Evolutionary conservation across 495 filamentous ascomycete species (phyloP), one percentile per base, ranked within the genome.

Genomic region (Corynascus novoguineensis): DNA sequence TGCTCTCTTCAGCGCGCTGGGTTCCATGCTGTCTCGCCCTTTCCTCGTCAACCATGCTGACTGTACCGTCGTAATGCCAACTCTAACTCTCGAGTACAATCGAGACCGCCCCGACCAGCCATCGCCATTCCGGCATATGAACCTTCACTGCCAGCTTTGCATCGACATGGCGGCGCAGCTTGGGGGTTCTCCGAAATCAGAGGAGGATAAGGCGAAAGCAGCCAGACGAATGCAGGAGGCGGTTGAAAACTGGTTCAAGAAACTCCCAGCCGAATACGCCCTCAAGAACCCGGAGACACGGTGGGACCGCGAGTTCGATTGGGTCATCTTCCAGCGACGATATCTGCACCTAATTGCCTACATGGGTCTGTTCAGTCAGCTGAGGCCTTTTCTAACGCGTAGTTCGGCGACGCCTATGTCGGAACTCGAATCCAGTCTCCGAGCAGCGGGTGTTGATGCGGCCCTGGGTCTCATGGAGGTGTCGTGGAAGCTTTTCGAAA

Each of bases 341-440:
- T 78, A 80, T 49, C 61, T 81, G 24, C 73, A 80, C 57, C 66
- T 75, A 28, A 67, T 77, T 34, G 73, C 73, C 10, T 74, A 75
- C 55, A 74, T 79, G 70, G 71, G 68, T 3, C 67, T 76, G 59
- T 64, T 80, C 14, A 60, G 70, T 45, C 71, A 71, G 14, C 60
- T 80, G 25, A 78, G 77, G 57, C 62, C 65, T 19, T 77, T 70
- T 47, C 63, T 81, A 24, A 71, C 68, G 14, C 66, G 60, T n/a
- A 69, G 54, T 42, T 69, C 67, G 5, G 60, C 50, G 17, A 27
- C 65, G 12, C 64, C 62, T 8, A 62, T 70, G 38, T 57, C 66
- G 8, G 51, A 73, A 6, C 57, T 62, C 28, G 64, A 68, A 27
- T 60, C 27, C 25, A 38, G 48, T 11, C 61, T 77, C 17, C 68